Evolutionary conservation across 2,329 filamentous ascomycete species (phyloP), one percentile per base, ranked within the genome.

Genomic region (Nemania serpens): DNA sequence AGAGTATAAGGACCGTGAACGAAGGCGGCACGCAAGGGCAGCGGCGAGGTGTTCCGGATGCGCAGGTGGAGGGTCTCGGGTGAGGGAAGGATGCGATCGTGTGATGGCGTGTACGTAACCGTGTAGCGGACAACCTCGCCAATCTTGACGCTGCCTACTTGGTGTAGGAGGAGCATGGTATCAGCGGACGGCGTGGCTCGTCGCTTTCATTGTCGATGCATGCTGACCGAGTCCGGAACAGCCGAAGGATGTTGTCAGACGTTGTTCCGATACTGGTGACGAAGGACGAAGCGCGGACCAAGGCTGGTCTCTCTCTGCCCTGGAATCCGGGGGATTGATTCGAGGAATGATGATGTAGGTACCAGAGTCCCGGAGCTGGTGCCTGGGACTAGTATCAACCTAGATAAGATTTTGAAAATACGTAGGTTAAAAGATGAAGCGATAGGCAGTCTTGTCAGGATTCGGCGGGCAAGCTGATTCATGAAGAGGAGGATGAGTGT

Each of bases 1-100:
- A 98, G 84, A 0, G 89, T 96, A 74, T 99, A 99, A 1, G 95
- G 95, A 0, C 95, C 95, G 77, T 97, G 95, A 55, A 99, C 89
- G 75, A 97, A 99, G 58, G 95, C 95, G 55, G 95, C 95, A 71
- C 95, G 91, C 41, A 98, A 82, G 15, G 95, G 91, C 66, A 97
- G 91, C 59, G 91, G 90, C 41, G 91, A 95, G 10, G 91, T 93
- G 76, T 99, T 99, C 75, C 91, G 94, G 74, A 99, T 88, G 69
- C 91, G 92, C 47, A 99, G 85, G 76, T 91, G 86, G 39, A 99
- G 86, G 69, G 87, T 83, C 66, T 89, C 81, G 29, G 94, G 94
- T 4, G 91, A 89, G 3, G 95, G 95, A 2, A 97, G 84, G 73
- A 97, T 96, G 68, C 91, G 91, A 76, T 98, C 95, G 71, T 88